Base-by-base conservation (phyloP, 345 rosid genomes). In the Murraya koenigii region DNA sequence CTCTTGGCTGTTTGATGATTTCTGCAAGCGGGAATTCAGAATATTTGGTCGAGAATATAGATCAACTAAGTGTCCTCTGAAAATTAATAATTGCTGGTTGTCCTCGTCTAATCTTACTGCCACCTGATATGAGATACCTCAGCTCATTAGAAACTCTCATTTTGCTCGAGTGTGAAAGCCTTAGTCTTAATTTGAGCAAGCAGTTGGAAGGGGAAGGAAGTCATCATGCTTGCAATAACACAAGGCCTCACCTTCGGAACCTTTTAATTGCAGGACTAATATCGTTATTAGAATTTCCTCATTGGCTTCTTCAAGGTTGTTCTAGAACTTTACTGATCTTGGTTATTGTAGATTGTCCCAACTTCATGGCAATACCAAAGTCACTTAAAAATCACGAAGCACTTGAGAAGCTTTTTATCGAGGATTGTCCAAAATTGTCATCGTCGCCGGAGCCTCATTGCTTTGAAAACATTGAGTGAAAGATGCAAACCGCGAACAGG, bases 301-400 rank as follows among this genome's bases (percentile, higher is more conserved):
- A 64, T 9, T 80, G 88, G 88, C 79, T 80, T 66, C 65, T 84
- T 56, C 41, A 55, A 49, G 69, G 52, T 7, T 79, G 72, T 64
- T 67, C 78, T 3, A 58, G 55, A 25, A 75, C 79, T 39, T 54
- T 80, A 23, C 62, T 78, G 19, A 5, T 1, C 23, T 15, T 82
- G 0, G 1, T 2, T 14, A 22, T 80, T 9, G 58, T 4, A 11
- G 15, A 65, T 4, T 82, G 82, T 56, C 77, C 59, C 10, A 72
- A 63, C 77, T 59, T 85, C 70, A 38, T 22, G 11, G 8, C 55
- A 30, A 26, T 80, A 5, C 86, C 83, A 0, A 47, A 71, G 10
- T 75, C 80, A 41, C 49, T 66, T 65, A 65, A 19, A 71, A 25
- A 28, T 11, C 74, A 78, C 52, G 58, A 35, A 5, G 71, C 84